Base-by-base conservation (phyloP, 108 stramenopile genomes). In the Nitzschia sp. region DNA sequence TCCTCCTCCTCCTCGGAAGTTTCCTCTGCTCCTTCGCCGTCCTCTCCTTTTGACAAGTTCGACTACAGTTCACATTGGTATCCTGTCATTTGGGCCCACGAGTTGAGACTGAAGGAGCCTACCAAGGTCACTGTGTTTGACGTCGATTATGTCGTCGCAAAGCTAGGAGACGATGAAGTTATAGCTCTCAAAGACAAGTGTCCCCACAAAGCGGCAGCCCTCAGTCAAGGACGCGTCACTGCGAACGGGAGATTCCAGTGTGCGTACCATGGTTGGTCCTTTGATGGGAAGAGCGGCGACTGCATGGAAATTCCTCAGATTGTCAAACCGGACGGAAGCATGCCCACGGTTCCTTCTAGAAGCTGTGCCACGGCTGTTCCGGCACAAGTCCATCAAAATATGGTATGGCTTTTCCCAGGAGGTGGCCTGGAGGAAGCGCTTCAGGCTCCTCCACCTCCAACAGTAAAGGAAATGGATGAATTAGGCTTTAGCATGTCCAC, bases 221-320 rank as follows among this genome's bases (percentile, higher is more conserved):
- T 90, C 9, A 66, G 61, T 29, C 78, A 90, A 68, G 88, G 88
- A 15, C 74, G 88, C 19, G 62, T 90, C 30, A 90, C 85, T 13
- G 47, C 61, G 1, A 48, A 57, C 25, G 84, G 84, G 0, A 69
- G 73, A 30, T 59, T 90, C 38, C 82, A 85, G 57, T 89, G 88
- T 58, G 78, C 85, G 28, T 89, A 89, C 48, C 88, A 89, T 38
- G 88, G 88, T 8, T 89, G 88, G 88, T 47, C 73, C 3, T 89
- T 89, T 70, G 76, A 89, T 57, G 82, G 85, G 19, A 73, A 44
- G 50, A 53, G 58, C 44, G 88, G 86, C 22, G 45, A 54, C 8
- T 84, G 83, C 57, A 71, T 78, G 8, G 81, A 84, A 59, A 85
- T 87, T 36, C 86, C 86, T 15, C 86, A 87, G 54, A 54, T 79